Evolutionary conservation across 257 asterid species (phyloP), one percentile per base, ranked within the genome.

Genomic region (Avicennia marina): DNA sequence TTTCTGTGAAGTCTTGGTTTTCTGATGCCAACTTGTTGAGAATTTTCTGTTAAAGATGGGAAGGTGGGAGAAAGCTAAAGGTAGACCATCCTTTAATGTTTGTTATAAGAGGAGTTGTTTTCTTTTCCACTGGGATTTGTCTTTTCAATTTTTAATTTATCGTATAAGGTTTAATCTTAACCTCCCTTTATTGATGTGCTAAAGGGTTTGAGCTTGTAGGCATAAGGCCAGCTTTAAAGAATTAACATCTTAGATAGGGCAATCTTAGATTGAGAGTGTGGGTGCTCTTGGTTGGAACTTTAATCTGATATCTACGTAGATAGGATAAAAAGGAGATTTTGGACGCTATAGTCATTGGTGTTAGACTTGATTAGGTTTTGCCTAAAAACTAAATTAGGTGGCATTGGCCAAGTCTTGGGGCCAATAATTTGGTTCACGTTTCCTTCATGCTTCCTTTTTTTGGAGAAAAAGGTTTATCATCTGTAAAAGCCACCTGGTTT

Each of bases 11-110:
- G 25, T 64, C 44, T 47, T 25, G 46, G 41, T 62, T 60, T 72
- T 54, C 21, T 67, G 68, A 61, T 66, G 68, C 54, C 72, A 70
- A 67, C 65, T 72, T 61, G 65, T 58, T 63, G 34, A 62, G 66
- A 63, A 62, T 66, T 66, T 75, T 66, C 74, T 56, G 49, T 63
- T 32, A 26, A 62, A 51, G 58, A 34, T 52, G 33, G 27, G 21
- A 31, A 40, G 60, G 58, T n/a, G 29, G 18, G 16, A 24, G 57
- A 52, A 67, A 17, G 62, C 29, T n/a, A 48, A 29, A 68, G 33
- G 44, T 3, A 31, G 17, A 5, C 55, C 11, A 17, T 38, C 46
- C n/a, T n/a, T n/a, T n/a, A 7, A 21, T 53, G 51, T 51, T 57
- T 22, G 53, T 51, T 44, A 26, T 24, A 7, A 4, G 15, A 55